Evolutionary conservation across 108 stramenopile genomes (phyloP).

Genomic region (Nannochloropsis salina): DNA sequence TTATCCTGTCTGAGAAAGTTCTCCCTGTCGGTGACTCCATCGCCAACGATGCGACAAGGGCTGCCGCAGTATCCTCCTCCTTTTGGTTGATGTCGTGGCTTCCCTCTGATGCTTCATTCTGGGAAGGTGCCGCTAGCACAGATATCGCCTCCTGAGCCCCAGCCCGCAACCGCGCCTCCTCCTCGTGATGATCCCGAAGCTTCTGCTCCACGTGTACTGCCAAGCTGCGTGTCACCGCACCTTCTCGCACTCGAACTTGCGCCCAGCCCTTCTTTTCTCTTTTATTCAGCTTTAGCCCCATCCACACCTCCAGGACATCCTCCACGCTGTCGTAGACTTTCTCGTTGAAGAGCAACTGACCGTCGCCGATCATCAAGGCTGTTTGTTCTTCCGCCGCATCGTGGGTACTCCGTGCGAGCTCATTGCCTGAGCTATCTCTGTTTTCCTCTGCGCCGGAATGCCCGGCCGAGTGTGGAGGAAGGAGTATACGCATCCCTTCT

Average conservation of each 20-base stretch:
- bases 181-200: background rate
- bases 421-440: background rate
- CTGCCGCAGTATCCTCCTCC: too few species aligned
- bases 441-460: background rate
- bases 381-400: background rate
- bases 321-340: background rate
- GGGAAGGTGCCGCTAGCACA: background rate
- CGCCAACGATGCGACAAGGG: too few species aligned
- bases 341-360: background rate
- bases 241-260: background rate
- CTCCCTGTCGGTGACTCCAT: too few species aligned
- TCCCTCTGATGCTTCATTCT: too few species aligned
- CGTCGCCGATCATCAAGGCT: background rate
- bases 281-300: background rate
- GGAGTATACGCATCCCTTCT: background rate
- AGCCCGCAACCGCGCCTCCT: background rate
- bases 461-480: background rate
- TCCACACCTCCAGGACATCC: background rate
- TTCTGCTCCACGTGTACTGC: background rate
- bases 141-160: slow-evolving; percentile 7
- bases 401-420: background rate
- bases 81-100: too few species aligned
- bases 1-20: too few species aligned
- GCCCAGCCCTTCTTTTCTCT: background rate
- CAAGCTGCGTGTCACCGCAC: background rate